Evolutionary conservation across 345 rosid species (phyloP).

Genomic region (Durio zibethinus): DNA sequence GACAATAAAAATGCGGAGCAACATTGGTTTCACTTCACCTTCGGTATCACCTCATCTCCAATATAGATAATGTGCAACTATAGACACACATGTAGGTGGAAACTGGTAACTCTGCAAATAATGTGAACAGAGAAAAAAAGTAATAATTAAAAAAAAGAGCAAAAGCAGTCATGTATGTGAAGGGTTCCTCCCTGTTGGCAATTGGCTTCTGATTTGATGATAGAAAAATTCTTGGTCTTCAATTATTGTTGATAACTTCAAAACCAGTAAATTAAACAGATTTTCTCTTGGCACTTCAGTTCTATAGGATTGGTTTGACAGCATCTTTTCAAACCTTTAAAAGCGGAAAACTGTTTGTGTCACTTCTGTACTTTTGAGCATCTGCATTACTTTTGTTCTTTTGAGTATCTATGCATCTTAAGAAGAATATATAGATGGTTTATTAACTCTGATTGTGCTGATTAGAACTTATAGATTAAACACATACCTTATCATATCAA

Average conservation of each 20-base stretch:
- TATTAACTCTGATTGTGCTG: background rate
- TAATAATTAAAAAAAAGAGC: no score
- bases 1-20: background rate
- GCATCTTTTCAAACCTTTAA: background rate
- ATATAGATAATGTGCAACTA: background rate
- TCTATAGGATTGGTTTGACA: background rate
- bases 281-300: background rate
- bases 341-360: background rate
- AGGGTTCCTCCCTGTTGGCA: background rate
- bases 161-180: background rate
- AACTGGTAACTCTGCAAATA: background rate
- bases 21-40: background rate
- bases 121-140: no score
- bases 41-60: background rate
- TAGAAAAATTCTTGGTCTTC: background rate
- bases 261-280: background rate
- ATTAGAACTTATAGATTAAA: background rate
- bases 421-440: constrained; percentile 1
- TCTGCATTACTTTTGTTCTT: background rate
- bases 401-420: background rate
- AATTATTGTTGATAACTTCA: background rate
- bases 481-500: background rate
- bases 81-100: background rate
- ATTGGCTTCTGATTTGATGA: background rate
- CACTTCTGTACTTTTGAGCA: background rate